These are phyloP conservation scores for Serendipita indica DNA, from an alignment of 768 basidiomycete species.

Conservation along the genomic window DNA sequence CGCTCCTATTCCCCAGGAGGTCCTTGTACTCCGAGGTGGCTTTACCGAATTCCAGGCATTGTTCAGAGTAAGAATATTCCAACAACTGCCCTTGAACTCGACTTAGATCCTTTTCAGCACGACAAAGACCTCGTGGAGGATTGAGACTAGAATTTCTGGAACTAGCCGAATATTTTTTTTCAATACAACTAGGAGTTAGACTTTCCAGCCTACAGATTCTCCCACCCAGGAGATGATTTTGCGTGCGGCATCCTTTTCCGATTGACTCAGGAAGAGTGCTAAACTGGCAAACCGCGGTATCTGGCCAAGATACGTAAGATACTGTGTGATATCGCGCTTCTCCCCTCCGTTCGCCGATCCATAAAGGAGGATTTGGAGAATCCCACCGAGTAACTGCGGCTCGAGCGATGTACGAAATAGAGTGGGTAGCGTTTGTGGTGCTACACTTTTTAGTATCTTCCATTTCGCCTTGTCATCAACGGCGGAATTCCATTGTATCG, in stretches of 20 bases:
- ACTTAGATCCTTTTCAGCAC: not conserved
- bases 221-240: not conserved
- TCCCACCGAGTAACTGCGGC: constrained; percentile 35
- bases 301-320: constrained; percentile 26
- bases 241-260: constrained; percentile 29
- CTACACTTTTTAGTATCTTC: constrained; percentile 38
- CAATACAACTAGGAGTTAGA: not conserved
- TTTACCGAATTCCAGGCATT: constrained; percentile 55
- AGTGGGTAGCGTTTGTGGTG: constrained; percentile 38
- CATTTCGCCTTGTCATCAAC: constrained; percentile 34
- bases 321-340: constrained; percentile 37
- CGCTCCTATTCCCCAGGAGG: constrained; percentile 29
- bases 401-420: constrained; percentile 62
- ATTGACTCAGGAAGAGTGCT: constrained; percentile 41
- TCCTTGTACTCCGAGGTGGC: constrained; percentile 55
- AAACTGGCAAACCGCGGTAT: constrained; percentile 53
- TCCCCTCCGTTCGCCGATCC: not conserved
- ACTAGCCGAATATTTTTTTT: not conserved
- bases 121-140: not conserved
- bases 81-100: not conserved
- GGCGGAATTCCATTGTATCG: constrained; percentile 38
- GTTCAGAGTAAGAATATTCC: constrained; percentile 22
- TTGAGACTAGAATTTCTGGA: not conserved
- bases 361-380: constrained; percentile 11
- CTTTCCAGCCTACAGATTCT: not conserved